These are phyloP conservation scores for Penicillium sp. DNA, from an alignment of 2,329 filamentous ascomycete species.

Conservation along the genomic window DNA sequence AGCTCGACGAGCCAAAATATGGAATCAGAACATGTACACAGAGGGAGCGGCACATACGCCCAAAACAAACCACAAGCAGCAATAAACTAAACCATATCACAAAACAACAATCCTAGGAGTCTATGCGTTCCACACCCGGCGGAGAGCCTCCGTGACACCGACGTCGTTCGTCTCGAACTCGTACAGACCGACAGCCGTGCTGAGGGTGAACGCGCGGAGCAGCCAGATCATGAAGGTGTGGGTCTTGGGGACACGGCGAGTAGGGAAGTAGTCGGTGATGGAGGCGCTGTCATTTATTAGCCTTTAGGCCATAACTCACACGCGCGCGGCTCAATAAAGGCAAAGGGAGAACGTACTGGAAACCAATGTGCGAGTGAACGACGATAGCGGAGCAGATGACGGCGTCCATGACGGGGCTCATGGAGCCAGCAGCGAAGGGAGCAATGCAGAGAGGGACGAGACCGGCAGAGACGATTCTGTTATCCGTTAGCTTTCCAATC, in stretches of 20 bases:
- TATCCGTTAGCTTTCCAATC: no score
- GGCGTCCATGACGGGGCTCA: constrained; percentile 83
- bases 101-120: constrained; percentile 15
- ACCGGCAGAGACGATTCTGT: constrained; percentile 65
- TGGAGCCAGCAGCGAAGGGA: constrained; percentile 81
- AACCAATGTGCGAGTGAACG: constrained; percentile 90
- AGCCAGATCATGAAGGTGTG: constrained; percentile 65
- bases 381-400: constrained; percentile 73
- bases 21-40: no score
- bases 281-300: no score
- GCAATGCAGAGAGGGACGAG: constrained; percentile 80
- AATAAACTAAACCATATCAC: no score
- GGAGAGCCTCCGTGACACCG: constrained; percentile 79
- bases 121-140: constrained; percentile 75
- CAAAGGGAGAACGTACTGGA: constrained; percentile 58
- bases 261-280: constrained; percentile 85
- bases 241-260: constrained; percentile 57
- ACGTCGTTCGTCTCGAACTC: constrained; percentile 99
- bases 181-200: constrained; percentile 81
- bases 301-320: no score
- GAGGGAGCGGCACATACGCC: no score
- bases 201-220: constrained; percentile 67
- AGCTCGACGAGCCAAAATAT: no score
- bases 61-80: no score
- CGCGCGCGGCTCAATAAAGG: no score